Percentiles rank a stretch among this genome's conserved stretches.
phyloP scores from a whole-genome alignment of 2,329 filamentous ascomycete genomes.

The Colletotrichum viniferum region DNA sequence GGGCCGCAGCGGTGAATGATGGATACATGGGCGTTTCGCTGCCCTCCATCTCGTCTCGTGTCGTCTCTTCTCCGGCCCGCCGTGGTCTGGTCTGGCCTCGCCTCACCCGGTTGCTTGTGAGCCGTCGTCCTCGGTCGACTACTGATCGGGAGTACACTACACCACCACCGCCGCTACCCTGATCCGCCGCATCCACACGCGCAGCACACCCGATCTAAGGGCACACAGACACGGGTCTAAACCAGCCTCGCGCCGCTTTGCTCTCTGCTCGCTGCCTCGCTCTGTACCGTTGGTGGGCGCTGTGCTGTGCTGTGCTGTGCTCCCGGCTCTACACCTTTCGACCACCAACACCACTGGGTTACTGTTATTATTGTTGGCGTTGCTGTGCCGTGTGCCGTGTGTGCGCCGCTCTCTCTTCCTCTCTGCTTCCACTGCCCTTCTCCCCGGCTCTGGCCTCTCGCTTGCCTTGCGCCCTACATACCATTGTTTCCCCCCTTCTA shows the following conservation, averaged over 20 bases:
- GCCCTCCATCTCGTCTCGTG: constrained; percentile 2
- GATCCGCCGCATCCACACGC: constrained; percentile 4
- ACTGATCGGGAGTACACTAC: background rate
- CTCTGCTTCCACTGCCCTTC: background rate
- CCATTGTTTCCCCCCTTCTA: background rate
- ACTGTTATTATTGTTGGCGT: background rate
- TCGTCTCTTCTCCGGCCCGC: background rate
- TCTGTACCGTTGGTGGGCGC: background rate
- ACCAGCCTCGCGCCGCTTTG: constrained; percentile 1
- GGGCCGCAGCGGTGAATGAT: background rate
- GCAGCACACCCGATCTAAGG: background rate
- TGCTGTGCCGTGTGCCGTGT: background rate
- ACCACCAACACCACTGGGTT: background rate
- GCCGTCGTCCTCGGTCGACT: background rate
- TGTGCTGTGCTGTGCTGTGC: background rate
- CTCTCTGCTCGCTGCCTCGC: background rate
- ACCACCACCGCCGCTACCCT: background rate
- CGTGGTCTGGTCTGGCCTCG: constrained; percentile 6
- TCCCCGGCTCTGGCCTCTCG: background rate
- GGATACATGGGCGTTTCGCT: background rate
- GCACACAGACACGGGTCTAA: constrained; percentile 5
- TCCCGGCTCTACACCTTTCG: background rate
- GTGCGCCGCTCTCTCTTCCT: background rate
- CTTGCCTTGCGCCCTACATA: background rate
- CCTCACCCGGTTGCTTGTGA: background rate